Conservation (phyloP, 2,329 filamentous ascomycete genomes). For the Neobulgaria alba region DNA sequence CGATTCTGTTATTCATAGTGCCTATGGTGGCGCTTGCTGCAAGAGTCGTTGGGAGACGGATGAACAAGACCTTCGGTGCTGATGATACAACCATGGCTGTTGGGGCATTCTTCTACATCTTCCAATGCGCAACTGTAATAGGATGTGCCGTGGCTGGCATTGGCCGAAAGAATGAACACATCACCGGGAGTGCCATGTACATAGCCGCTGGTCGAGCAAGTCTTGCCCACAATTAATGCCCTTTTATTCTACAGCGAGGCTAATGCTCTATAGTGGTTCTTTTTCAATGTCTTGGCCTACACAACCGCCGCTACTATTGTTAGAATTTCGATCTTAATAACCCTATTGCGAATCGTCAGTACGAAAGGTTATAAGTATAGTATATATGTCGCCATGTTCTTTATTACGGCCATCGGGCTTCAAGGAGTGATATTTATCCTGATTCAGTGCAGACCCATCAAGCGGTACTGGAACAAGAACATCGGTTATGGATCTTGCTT, state of each 20-base stretch:
- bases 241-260: background rate
- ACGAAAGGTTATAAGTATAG: background rate
- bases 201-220: background rate
- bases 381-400: conserved; percentile 1
- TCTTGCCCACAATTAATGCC: background rate
- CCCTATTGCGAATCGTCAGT: conserved; percentile 1
- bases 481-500: conserved; percentile 1
- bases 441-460: background rate
- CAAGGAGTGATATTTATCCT: conserved; percentile 2
- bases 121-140: conserved; percentile 1
- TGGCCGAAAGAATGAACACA: conserved; percentile 1
- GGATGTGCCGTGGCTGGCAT: conserved; percentile 1
- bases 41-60: background rate
- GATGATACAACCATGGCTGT: background rate
- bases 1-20: background rate
- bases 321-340: conserved; percentile 2
- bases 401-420: background rate
- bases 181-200: conserved; percentile 1
- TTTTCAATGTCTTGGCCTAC: conserved; percentile 1
- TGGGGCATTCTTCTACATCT: conserved; percentile 1
- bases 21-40: background rate
- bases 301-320: background rate
- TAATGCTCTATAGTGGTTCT: conserved; percentile 1
- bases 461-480: conserved; percentile 1
- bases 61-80: background rate